These are phyloP conservation scores for Gossypium bickii DNA, from an alignment of 345 rosid species.

Conservation along the genomic window DNA sequence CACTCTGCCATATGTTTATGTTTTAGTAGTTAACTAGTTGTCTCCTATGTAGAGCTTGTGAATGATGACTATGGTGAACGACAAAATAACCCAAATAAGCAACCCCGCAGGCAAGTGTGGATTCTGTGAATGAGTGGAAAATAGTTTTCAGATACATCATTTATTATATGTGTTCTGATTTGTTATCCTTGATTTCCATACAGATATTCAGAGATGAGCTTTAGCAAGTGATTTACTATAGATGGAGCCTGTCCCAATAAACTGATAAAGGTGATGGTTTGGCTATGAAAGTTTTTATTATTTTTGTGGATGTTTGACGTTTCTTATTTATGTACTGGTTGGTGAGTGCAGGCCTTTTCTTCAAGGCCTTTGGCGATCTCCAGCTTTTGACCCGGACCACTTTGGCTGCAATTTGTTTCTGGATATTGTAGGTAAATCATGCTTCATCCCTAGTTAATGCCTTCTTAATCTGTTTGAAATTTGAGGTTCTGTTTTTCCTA, in stretches of 20 bases:
- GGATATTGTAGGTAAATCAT: constrained; percentile 46
- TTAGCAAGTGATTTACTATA: constrained; percentile 36
- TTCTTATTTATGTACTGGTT: constrained; percentile 25
- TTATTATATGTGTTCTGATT: neutral
- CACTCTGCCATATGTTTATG: neutral
- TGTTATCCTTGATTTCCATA: constrained; percentile 15
- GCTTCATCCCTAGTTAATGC: neutral
- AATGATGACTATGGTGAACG: constrained; percentile 54
- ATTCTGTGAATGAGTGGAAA: neutral
- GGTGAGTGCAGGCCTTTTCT: constrained; percentile 42
- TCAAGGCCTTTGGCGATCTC: constrained; percentile 60
- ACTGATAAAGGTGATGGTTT: constrained; percentile 37
- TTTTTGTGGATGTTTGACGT: constrained; percentile 13
- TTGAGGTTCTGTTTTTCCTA: neutral
- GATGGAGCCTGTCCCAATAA: constrained; percentile 31
- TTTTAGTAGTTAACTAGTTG: neutral
- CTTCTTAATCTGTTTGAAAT: neutral
- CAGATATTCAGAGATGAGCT: constrained; percentile 44
- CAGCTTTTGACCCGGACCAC: constrained; percentile 48
- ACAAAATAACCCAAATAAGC: constrained; percentile 36
- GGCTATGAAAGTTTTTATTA: neutral
- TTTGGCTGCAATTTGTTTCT: constrained; percentile 43
- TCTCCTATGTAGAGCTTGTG: constrained; percentile 35
- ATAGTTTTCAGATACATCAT: neutral
- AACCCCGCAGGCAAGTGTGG: constrained; percentile 50